A percentile compares a stretch with the other conserved stretches of the same genome.
These are phyloP conservation scores for Cochlearia excelsa DNA, from an alignment of 345 rosid genomes.

Conservation along the genomic window DNA sequence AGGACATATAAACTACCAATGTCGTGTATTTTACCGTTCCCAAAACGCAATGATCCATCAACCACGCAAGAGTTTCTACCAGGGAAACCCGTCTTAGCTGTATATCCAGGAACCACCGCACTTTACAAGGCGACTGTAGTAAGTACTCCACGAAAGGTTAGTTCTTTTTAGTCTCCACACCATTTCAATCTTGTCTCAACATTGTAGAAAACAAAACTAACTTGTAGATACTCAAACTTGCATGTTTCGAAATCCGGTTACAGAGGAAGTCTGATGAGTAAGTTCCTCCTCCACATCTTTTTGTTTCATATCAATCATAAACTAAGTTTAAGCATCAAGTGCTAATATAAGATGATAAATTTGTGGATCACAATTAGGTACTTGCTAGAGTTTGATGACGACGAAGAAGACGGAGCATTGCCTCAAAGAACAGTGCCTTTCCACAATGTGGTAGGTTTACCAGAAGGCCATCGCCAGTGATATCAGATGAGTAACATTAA, in stretches of 20 bases:
- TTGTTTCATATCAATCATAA: not conserved
- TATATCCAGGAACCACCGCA: constrained; percentile 97
- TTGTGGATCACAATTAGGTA: constrained; percentile 44
- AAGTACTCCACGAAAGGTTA: constrained; percentile 62
- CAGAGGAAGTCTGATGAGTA: constrained; percentile 95
- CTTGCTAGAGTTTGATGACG: constrained; percentile 88
- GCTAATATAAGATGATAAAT: not conserved
- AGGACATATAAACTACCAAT: constrained; percentile 85
- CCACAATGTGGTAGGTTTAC: constrained; percentile 74
- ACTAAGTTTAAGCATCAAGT: not conserved
- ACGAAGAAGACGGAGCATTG: constrained; percentile 91
- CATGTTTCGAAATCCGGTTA: constrained; percentile 28
- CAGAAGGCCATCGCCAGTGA: constrained; percentile 82
- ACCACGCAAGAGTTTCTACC: constrained; percentile 58
- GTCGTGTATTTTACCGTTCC: constrained; percentile 79
- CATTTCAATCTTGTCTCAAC: constrained; percentile 50
- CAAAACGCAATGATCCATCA: constrained; percentile 61
- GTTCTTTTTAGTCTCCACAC: constrained; percentile 65
- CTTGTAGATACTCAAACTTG: not conserved
- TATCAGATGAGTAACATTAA: constrained; percentile 3
- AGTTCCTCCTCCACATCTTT: constrained; percentile 35
- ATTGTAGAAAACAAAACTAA: constrained; percentile 15
- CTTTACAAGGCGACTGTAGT: constrained; percentile 94
- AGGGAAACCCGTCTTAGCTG: constrained; percentile 89
- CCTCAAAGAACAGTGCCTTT: constrained; percentile 86